These are phyloP conservation scores for Chrysoporthe puriensis DNA, from an alignment of 2,329 filamentous ascomycete genomes.

Conservation along the genomic window DNA sequence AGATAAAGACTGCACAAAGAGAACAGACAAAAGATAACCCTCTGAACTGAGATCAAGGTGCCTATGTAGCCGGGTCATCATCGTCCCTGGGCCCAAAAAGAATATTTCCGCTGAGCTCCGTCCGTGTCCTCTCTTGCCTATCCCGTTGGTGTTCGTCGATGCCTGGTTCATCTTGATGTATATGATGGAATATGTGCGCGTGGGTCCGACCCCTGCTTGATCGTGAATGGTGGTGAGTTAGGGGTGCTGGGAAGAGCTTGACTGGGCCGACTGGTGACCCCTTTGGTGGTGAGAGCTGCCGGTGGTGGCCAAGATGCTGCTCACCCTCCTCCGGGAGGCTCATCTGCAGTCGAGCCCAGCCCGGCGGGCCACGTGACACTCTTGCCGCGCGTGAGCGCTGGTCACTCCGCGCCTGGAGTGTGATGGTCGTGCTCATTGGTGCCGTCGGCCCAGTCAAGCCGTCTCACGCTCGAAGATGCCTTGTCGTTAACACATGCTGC, in stretches of 20 bases:
- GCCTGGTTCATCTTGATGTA: slow-evolving; percentile 4
- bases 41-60: not conserved
- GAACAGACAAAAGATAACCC: not conserved
- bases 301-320: not conserved
- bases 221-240: not conserved
- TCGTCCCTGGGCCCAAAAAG: not conserved
- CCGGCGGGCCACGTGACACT: not conserved
- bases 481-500: slow-evolving; percentile 32
- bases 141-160: not conserved
- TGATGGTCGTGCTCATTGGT: not conserved
- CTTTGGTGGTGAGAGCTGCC: not conserved
- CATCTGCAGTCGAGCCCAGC: too few species aligned
- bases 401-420: not conserved
- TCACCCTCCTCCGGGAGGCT: too few species aligned
- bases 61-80: slow-evolving; percentile 3
- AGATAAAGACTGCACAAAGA: not conserved
- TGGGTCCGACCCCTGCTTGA: not conserved
- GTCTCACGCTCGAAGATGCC: slow-evolving; percentile 12
- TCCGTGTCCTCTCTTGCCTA: not conserved
- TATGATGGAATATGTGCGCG: not conserved
- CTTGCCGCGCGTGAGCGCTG: not conserved
- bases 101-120: not conserved
- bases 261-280: not conserved
- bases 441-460: slow-evolving; percentile 13
- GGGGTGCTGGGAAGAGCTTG: not conserved